Evolutionary conservation across 2,329 filamentous ascomycete genomes (phyloP), one percentile per base, ranked within the genome.

Genomic region (Calonectria crousiana): DNA sequence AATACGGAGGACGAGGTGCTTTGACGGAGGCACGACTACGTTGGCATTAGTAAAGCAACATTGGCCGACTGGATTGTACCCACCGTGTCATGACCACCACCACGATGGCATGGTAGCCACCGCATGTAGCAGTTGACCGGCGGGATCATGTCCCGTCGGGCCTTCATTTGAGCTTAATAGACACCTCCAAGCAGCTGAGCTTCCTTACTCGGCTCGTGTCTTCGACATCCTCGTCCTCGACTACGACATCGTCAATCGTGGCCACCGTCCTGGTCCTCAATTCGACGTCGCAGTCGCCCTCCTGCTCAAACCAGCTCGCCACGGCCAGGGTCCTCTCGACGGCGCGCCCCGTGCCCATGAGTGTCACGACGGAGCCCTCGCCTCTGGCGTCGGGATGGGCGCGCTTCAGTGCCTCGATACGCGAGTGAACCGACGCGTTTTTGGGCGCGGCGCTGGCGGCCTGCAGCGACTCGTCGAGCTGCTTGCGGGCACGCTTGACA

Each of bases 211-310:
- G 82, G 32, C 82, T 87, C 67, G 84, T 83, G 41, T 84, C 82
- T 64, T 85, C 85, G 10, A 76, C 81, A 1, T 83, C 84, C 1
- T 83, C 86, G 0, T 83, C 85, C 26, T 84, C 85, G 1, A 81
- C 80, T 18, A 92, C 85, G 36, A 95, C 85, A 82, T 95, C 93
- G 80, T 95, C 93, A 56, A 95, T 87, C 3, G 92, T 90, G n/a
- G 87, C 87, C 20, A 93, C 86, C 66, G 89, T 94, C 71, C 90
- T 89, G 58, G 93, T 95, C 81, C 88, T 86, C 67, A 95, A 80
- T 78, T 87, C 85, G 1, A 95, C 91, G 6, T 83, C 81, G 76
- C 90, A 92, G 75, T 91, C 91, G 16, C 83, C 86, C 82, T 93
- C 89, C 69, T 90, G 87, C 82, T 91, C 89, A 77, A 95, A 95